A percentile compares a stretch with the other conserved stretches of the same genome.
Evolutionary conservation across 495 filamentous ascomycete genomes (phyloP).

Genomic region (Aspergillus panamensis): DNA sequence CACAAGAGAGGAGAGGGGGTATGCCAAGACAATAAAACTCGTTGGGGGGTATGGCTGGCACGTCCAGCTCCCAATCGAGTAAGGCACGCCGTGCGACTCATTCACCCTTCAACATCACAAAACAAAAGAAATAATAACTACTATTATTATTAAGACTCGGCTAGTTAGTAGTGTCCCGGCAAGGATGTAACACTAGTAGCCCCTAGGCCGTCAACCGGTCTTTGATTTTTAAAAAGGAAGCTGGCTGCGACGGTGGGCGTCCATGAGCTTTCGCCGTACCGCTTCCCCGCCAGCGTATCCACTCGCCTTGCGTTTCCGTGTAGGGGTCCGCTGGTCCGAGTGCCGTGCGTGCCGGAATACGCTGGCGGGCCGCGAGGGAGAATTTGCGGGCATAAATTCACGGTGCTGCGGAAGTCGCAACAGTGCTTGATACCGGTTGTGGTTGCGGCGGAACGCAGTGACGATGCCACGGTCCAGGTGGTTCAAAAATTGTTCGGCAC

Average conservation of each 20-base stretch:
- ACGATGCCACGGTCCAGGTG: slow-evolving; percentile 69
- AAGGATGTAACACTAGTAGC: too few relatives aligned
- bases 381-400: slow-evolving; percentile 50
- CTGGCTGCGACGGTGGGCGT: slow-evolving; percentile 41
- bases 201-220: neutral
- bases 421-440: slow-evolving; percentile 67
- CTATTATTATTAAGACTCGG: neutral
- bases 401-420: slow-evolving; percentile 57
- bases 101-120: neutral
- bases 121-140: neutral
- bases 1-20: neutral
- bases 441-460: slow-evolving; percentile 75
- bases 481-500: slow-evolving; percentile 56
- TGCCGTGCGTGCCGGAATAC: slow-evolving; percentile 47
- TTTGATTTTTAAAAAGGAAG: slow-evolving; percentile 33
- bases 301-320: slow-evolving; percentile 42
- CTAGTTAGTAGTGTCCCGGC: too few relatives aligned
- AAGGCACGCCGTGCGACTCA: neutral
- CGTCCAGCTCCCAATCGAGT: neutral
- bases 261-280: slow-evolving; percentile 48
- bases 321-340: slow-evolving; percentile 42
- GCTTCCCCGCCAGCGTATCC: slow-evolving; percentile 41
- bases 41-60: neutral
- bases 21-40: neutral
- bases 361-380: slow-evolving; percentile 42